phyloP scores from a whole-genome alignment of 768 basidiomycete species.

The Lyophyllum shimeji region DNA sequence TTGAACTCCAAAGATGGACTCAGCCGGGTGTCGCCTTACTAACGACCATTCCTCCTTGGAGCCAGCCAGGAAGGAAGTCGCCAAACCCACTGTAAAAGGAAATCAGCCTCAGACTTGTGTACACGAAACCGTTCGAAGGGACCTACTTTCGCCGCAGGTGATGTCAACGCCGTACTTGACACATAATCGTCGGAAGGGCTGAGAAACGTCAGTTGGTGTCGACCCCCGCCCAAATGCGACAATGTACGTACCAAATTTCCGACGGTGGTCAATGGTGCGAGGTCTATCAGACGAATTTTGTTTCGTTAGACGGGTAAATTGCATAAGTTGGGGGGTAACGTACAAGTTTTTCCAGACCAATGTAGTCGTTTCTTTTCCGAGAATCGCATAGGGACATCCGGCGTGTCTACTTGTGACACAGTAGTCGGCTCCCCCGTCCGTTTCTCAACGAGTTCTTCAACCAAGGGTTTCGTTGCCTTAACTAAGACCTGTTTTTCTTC shows the following conservation, averaged over 20 bases:
- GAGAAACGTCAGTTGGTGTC: background rate
- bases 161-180: constrained; percentile 88
- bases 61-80: constrained; percentile 82
- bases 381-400: constrained; percentile 71
- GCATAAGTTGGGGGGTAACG: constrained; percentile 19
- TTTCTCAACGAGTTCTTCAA: constrained; percentile 25
- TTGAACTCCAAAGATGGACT: constrained; percentile 88
- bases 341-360: constrained; percentile 88
- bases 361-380: constrained; percentile 84
- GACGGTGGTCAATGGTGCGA: constrained; percentile 85
- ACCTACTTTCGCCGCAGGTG: constrained; percentile 88
- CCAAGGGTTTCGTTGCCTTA: background rate
- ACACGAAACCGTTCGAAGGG: background rate
- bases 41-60: constrained; percentile 96
- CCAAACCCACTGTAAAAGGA: constrained; percentile 74
- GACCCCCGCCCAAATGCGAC: constrained; percentile 14
- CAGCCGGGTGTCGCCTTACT: constrained; percentile 84
- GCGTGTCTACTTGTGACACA: constrained; percentile 46
- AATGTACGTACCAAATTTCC: constrained; percentile 77
- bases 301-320: background rate
- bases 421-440: constrained; percentile 33
- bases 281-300: constrained; percentile 21
- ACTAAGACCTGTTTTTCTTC: background rate
- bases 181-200: constrained; percentile 94
- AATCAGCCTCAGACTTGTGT: background rate